phyloP scores from a whole-genome alignment of 768 basidiomycete genomes.

The Tephrocybe rancida region DNA sequence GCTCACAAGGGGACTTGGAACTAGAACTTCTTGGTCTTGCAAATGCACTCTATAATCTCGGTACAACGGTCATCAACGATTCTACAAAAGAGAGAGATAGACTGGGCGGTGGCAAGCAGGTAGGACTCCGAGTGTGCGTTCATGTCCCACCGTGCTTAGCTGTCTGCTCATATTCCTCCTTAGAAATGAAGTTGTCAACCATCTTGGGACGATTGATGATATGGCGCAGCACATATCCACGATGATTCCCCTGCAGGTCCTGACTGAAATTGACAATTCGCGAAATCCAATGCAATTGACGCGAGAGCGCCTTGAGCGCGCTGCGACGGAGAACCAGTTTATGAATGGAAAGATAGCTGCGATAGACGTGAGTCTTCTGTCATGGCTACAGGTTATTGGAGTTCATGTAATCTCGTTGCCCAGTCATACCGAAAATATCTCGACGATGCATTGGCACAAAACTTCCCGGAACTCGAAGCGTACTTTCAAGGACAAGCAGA shows the following conservation, averaged over 20 bases:
- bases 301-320: slow-evolving; percentile 76
- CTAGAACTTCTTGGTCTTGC: slow-evolving; percentile 76
- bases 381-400: neutral
- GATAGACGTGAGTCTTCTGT: slow-evolving; percentile 54
- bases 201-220: slow-evolving; percentile 68
- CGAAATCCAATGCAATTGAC: slow-evolving; percentile 84
- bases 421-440: slow-evolving; percentile 73
- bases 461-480: slow-evolving; percentile 66
- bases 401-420: slow-evolving; percentile 7
- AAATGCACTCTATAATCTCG: slow-evolving; percentile 77
- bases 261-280: slow-evolving; percentile 78
- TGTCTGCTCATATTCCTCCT: neutral
- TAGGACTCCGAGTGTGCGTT: slow-evolving; percentile 71
- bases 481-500: slow-evolving; percentile 25
- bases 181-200: slow-evolving; percentile 76
- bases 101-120: slow-evolving; percentile 70
- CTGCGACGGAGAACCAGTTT: slow-evolving; percentile 89
- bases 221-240: slow-evolving; percentile 63
- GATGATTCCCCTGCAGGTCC: slow-evolving; percentile 75
- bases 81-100: slow-evolving; percentile 80
- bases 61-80: slow-evolving; percentile 83
- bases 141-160: neutral
- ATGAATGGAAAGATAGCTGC: slow-evolving; percentile 89
- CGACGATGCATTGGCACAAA: slow-evolving; percentile 70
- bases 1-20: slow-evolving; percentile 74